phyloP scores from a whole-genome alignment of 2,329 filamentous ascomycete species.

The Akanthomyces lecanii region DNA sequence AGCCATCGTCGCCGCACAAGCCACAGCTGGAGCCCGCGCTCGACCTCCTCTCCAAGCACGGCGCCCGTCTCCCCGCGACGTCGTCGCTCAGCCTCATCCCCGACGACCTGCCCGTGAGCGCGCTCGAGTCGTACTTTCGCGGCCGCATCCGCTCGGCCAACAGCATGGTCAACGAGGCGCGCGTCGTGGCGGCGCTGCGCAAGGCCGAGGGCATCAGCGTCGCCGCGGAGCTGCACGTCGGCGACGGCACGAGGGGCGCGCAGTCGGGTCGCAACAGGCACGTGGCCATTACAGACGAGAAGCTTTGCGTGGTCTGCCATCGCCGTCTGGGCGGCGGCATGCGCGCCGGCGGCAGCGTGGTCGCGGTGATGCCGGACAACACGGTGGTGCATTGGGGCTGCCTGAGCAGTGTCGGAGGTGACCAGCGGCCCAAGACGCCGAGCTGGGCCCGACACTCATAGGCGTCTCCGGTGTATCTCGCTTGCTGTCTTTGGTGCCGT shows the following conservation, averaged over 20 bases:
- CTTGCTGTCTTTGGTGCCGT: conserved; percentile 2
- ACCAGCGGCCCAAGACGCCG: conserved; percentile 24
- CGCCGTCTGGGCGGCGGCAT: conserved; percentile 84
- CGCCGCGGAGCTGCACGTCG: conserved; percentile 69
- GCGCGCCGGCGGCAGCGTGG: conserved; percentile 78
- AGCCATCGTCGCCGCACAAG: conserved; percentile 68
- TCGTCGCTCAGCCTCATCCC: conserved; percentile 86
- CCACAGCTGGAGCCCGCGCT: conserved; percentile 76
- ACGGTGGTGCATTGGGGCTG: conserved; percentile 80
- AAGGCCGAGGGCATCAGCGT: conserved; percentile 75
- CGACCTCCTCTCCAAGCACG: conserved; percentile 84
- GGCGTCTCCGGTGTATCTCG: conserved; percentile 16
- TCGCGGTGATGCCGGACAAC: conserved; percentile 83
- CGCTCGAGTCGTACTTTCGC: conserved; percentile 86
- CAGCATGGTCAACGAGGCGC: conserved; percentile 72
- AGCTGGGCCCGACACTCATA: conserved; percentile 36
- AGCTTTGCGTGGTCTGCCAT: conserved; percentile 87
- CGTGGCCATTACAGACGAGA: conserved; percentile 81
- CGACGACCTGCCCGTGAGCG: conserved; percentile 67
- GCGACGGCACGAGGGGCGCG: conserved; percentile 40
- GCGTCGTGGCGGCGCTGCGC: conserved; percentile 71
- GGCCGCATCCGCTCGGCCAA: conserved; percentile 86
- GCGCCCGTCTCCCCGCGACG: conserved; percentile 80
- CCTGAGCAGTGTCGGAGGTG: conserved; percentile 45
- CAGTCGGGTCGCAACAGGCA: conserved; percentile 53